Conservation (phyloP, 495 filamentous ascomycete genomes). For the Aspergillus panamensis region DNA sequence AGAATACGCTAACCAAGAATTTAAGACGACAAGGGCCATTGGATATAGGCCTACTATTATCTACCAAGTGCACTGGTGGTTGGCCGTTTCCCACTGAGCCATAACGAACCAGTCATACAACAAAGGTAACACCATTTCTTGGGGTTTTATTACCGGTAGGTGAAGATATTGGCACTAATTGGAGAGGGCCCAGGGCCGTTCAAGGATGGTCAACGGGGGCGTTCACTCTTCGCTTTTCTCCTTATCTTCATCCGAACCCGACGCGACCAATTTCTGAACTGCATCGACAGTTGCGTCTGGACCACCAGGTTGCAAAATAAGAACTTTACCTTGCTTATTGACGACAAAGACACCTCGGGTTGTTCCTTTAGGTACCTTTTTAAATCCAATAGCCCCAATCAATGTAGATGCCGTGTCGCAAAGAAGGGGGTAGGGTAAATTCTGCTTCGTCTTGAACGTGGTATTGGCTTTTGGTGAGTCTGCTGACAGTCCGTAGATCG, state of each 20-base stretch:
- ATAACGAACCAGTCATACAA: neutral
- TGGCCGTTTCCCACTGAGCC: neutral
- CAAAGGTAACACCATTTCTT: neutral
- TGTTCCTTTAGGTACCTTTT: slow-evolving; percentile 73
- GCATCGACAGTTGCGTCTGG: slow-evolving; percentile 50
- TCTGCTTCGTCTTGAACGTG: slow-evolving; percentile 84
- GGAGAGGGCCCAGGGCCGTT: neutral
- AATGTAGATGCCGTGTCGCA: slow-evolving; percentile 74
- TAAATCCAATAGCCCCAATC: slow-evolving; percentile 70
- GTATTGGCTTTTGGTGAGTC: slow-evolving; percentile 88
- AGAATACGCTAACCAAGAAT: neutral
- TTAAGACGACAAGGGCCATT: neutral
- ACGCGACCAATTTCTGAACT: slow-evolving; percentile 36
- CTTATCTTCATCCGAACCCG: neutral
- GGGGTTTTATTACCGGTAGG: neutral
- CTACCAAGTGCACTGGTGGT: neutral
- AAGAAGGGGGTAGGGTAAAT: slow-evolving; percentile 81
- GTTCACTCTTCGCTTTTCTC: neutral
- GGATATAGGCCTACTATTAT: neutral
- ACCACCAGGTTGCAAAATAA: slow-evolving; percentile 41
- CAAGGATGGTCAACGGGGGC: neutral
- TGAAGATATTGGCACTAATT: neutral
- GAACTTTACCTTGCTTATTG: slow-evolving; percentile 59
- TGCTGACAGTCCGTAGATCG: slow-evolving; percentile 82
- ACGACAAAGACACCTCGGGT: slow-evolving; percentile 82